Conservation (phyloP, 2,329 filamentous ascomycete species). For the Botrytis byssoidea region DNA sequence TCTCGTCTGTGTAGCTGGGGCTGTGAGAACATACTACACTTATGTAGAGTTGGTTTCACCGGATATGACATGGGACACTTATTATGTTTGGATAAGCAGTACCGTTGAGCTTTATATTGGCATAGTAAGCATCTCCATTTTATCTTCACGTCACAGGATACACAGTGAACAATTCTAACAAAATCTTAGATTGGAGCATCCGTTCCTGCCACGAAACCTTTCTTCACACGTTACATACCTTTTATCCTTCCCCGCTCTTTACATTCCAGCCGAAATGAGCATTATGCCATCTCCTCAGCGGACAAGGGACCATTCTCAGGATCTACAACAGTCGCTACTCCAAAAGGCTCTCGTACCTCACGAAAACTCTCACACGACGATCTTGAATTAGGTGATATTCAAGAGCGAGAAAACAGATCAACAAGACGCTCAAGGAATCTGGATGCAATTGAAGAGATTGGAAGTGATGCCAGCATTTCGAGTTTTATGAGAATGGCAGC, state of each 20-base stretch:
- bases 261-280: background rate
- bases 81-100: conserved; percentile 39
- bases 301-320: background rate
- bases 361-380: background rate
- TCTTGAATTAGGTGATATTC: background rate
- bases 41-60: conserved; percentile 32
- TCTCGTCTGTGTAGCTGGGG: conserved; percentile 44
- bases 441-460: conserved; percentile 1
- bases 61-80: conserved; percentile 41
- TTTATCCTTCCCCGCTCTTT: background rate
- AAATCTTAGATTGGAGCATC: conserved; percentile 43
- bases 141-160: background rate
- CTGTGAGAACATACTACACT: conserved; percentile 41
- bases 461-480: background rate
- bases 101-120: conserved; percentile 44
- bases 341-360: background rate
- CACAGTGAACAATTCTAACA: background rate
- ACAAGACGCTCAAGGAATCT: background rate
- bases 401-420: background rate
- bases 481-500: background rate
- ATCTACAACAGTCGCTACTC: background rate
- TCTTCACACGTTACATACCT: conserved; percentile 43
- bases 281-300: background rate
- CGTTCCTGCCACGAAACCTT: conserved; percentile 45
- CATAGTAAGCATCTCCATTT: conserved; percentile 40